Conservation (phyloP, 2,329 filamentous ascomycete species). For the Phoma sp. region DNA sequence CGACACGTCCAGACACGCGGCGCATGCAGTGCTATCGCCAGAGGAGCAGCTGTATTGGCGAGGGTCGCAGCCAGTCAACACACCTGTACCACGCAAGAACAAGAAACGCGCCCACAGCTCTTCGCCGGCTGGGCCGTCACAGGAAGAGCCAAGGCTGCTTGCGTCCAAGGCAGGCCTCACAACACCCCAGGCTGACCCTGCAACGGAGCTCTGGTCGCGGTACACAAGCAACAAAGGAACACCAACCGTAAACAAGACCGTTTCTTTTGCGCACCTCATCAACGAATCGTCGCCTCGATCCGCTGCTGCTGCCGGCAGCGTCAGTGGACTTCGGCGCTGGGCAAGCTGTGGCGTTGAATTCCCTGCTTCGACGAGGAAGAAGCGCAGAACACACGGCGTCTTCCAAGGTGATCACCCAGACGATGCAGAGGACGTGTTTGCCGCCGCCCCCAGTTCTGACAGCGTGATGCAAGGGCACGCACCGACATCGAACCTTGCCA, state of each 20-base stretch:
- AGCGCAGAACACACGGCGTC: slow-evolving; percentile 44
- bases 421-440: slow-evolving; percentile 35
- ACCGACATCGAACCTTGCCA: slow-evolving; percentile 37
- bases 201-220: slow-evolving; percentile 55
- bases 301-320: slow-evolving; percentile 52
- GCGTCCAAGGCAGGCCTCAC: slow-evolving; percentile 37
- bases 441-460: slow-evolving; percentile 41
- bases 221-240: slow-evolving; percentile 52
- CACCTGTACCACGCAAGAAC: slow-evolving; percentile 51
- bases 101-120: slow-evolving; percentile 56
- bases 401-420: slow-evolving; percentile 39
- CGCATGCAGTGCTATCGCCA: slow-evolving; percentile 59
- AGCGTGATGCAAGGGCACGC: slow-evolving; percentile 34
- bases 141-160: slow-evolving; percentile 45
- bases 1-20: slow-evolving; percentile 58
- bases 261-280: slow-evolving; percentile 53
- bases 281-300: slow-evolving; percentile 56
- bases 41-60: slow-evolving; percentile 69
- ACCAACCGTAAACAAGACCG: slow-evolving; percentile 43
- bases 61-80: slow-evolving; percentile 51
- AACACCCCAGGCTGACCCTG: slow-evolving; percentile 56
- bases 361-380: slow-evolving; percentile 52
- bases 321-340: slow-evolving; percentile 56
- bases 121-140: slow-evolving; percentile 50
- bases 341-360: slow-evolving; percentile 59